Evolutionary conservation across 805 yeast species (phyloP).

Genomic region (Yamadazyma takamatsuzukensis): DNA sequence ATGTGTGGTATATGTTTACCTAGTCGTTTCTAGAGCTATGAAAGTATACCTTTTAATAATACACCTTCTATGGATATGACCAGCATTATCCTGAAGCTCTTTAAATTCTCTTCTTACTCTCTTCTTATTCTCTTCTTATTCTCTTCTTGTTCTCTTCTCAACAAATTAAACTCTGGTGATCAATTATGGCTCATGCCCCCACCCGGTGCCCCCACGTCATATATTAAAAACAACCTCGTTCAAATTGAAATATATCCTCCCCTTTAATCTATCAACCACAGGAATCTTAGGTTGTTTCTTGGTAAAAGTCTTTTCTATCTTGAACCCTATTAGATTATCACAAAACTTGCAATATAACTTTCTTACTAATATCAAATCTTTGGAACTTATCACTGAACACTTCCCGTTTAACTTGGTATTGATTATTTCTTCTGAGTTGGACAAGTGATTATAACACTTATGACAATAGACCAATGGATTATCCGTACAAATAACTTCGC

Average conservation of each 20-base stretch:
- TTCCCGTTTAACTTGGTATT: constrained; percentile 6
- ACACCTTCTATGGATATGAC: too few species aligned
- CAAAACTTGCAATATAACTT: constrained; percentile 12
- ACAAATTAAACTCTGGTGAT: not conserved
- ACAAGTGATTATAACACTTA: constrained; percentile 10
- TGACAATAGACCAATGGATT: constrained; percentile 7
- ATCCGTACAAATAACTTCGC: not conserved
- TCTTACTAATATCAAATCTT: constrained; percentile 4
- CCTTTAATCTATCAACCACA: constrained; percentile 1
- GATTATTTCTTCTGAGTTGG: constrained; percentile 1
- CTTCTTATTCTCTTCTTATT: not conserved
- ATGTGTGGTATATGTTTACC: too few species aligned
- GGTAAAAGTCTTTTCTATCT: constrained; percentile 5
- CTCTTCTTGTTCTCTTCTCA: not conserved
- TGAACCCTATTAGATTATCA: constrained; percentile 13
- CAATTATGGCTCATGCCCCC: not conserved
- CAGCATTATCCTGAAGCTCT: too few species aligned
- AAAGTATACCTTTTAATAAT: too few species aligned
- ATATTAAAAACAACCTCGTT: constrained; percentile 9
- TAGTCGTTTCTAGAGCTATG: too few species aligned
- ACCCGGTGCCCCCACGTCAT: constrained; percentile 7
- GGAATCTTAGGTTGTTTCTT: constrained; percentile 1
- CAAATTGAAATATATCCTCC: constrained; percentile 8
- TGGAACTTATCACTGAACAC: constrained; percentile 1
- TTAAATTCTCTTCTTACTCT: too few species aligned